These are phyloP conservation scores for Rhododendron ovatum DNA, from an alignment of 148 eudicot species.

Conservation along the genomic window DNA sequence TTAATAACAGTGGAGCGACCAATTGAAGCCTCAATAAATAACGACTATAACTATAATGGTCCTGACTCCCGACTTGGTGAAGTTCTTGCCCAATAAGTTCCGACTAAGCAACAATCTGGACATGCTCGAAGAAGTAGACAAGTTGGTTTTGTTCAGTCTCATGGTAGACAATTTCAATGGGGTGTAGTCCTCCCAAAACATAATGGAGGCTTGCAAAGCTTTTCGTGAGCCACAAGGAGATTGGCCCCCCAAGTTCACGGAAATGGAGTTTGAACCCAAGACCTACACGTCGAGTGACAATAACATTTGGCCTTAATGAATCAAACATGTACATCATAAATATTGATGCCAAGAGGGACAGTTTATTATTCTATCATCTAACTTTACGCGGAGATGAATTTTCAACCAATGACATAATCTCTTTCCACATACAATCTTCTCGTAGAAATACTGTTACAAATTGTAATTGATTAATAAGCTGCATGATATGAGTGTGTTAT, in stretches of 20 bases:
- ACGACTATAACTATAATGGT: background rate
- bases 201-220: background rate
- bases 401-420: background rate
- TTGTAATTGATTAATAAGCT: background rate
- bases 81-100: background rate
- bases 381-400: background rate
- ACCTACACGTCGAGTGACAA: background rate
- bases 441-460: background rate
- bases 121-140: background rate
- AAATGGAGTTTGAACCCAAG: background rate
- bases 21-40: background rate
- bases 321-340: background rate
- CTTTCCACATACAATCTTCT: background rate
- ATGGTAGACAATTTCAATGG: background rate
- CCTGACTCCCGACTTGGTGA: background rate
- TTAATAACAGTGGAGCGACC: background rate
- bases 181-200: background rate
- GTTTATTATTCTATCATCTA: background rate
- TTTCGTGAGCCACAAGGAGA: background rate
- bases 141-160: background rate
- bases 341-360: background rate
- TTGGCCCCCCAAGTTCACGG: background rate
- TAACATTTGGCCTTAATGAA: background rate
- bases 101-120: background rate
- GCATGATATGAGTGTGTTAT: background rate